phyloP scores from a whole-genome alignment of 345 rosid species.

The Luvunga scandens region DNA sequence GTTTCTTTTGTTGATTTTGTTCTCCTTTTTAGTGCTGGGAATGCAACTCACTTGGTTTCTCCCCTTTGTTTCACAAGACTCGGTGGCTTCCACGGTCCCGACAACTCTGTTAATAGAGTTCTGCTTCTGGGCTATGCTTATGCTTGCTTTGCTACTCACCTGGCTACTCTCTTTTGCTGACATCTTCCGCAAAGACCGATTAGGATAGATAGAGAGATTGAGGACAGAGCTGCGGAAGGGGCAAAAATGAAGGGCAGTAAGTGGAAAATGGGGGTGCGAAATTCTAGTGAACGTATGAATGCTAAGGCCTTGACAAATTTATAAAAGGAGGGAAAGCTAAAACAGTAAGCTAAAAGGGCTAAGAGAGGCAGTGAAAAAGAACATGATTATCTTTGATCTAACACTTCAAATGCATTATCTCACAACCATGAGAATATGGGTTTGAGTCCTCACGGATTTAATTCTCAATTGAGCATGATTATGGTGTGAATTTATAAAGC shows the following conservation, averaged over 20 bases:
- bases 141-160: constrained; percentile 4
- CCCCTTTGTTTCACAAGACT: constrained; percentile 40
- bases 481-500: no score
- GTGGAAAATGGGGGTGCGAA: background rate
- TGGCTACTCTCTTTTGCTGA: constrained; percentile 27
- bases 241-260: background rate
- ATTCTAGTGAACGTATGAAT: background rate
- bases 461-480: no score
- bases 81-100: constrained; percentile 26
- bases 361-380: background rate
- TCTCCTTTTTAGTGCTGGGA: constrained; percentile 15
- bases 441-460: no score
- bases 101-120: constrained; percentile 2
- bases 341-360: constrained; percentile 8
- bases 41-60: constrained; percentile 18
- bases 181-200: background rate
- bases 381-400: constrained; percentile 6
- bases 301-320: constrained; percentile 5
- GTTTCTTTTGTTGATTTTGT: constrained; percentile 8
- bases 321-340: constrained; percentile 10
- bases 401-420: no score
- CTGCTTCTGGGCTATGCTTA: constrained; percentile 1
- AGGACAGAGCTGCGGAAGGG: constrained; percentile 2
- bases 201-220: background rate
- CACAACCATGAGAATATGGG: no score